These are phyloP conservation scores for Verbascum thapsus DNA, from an alignment of 257 asterid genomes.

Conservation along the genomic window DNA sequence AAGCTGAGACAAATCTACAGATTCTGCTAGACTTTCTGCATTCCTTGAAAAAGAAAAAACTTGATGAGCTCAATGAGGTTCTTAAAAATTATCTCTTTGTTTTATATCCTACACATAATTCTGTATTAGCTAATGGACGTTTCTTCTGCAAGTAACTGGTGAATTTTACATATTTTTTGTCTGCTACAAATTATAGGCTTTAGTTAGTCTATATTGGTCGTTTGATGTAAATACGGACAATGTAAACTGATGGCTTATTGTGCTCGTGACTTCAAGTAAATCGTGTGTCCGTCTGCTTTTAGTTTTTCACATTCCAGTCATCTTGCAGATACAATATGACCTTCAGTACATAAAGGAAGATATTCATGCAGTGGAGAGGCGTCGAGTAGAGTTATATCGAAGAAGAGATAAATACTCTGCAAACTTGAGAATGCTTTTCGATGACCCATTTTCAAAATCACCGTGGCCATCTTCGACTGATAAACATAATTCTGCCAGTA, in stretches of 20 bases:
- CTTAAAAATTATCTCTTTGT: conserved; percentile 30
- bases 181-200: conserved; percentile 7
- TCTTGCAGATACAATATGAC: conserved; percentile 71
- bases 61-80: conserved; percentile 91
- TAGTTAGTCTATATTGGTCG: not conserved
- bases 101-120: not conserved
- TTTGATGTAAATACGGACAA: not conserved
- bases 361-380: conserved; percentile 78
- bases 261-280: not conserved
- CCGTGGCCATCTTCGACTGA: conserved; percentile 51
- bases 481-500: conserved; percentile 41
- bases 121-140: conserved; percentile 17
- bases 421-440: conserved; percentile 52
- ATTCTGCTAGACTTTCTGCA: conserved; percentile 77
- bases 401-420: conserved; percentile 65
- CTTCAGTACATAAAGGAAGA: conserved; percentile 83
- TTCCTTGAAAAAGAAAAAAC: conserved; percentile 70
- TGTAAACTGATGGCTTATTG: conserved; percentile 2
- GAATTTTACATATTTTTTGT: not conserved
- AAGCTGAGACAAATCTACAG: conserved; percentile 83
- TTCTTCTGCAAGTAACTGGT: conserved; percentile 12
- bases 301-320: conserved; percentile 22
- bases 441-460: conserved; percentile 51
- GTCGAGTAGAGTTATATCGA: conserved; percentile 65
- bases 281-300: not conserved